Evolutionary conservation across 345 rosid species (phyloP), one percentile per base, ranked within the genome.

Genomic region (Lepidium didymum): DNA sequence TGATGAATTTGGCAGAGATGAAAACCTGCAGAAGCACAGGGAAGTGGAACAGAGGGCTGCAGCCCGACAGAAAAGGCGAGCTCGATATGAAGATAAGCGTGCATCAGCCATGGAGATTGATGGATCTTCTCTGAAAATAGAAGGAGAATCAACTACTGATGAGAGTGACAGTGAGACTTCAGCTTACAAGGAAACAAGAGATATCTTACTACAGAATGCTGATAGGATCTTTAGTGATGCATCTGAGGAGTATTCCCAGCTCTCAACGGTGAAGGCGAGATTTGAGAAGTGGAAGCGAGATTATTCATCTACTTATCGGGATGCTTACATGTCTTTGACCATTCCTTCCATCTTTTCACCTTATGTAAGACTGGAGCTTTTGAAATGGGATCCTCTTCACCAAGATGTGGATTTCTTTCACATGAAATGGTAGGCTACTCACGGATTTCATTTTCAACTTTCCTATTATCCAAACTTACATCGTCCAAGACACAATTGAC

Each of bases 61-160:
- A 78, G 91, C 90, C n/a, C 91, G 96, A 63, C 84, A 79, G 70
- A 78, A 69, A 43, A 82, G 89, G 83, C 92, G 82, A 78, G 77
- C 84, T 68, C 84, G 43, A 21, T 90, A 81, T 80, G 98, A 93
- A 77, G 71, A 79, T 5, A 90, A 83, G 80, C 81, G 86, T 70
- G 67, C 84, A 42, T 84, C 86, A 58, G 83, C 83, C 58, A 80
- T 90, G 96, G 86, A 88, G 63, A 35, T 85, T 25, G 92, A 90
- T 27, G 56, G 69, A 69, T 64, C 87, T 38, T 64, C 72, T 73
- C 81, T 68, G 73, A 90, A 86, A 83, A 61, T 87, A 72, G 98
- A 93, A 82, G 98, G 97, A 66, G 98, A 93, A 81, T 91, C 96
- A 6, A 91, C 95, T 83, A 87, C 95, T 42, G 99, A 94, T 79